Percentiles rank a stretch among this genome's conserved stretches.
Evolutionary conservation across 805 yeast genomes (phyloP).

Genomic region (Wickerhamomyces pijperi): DNA sequence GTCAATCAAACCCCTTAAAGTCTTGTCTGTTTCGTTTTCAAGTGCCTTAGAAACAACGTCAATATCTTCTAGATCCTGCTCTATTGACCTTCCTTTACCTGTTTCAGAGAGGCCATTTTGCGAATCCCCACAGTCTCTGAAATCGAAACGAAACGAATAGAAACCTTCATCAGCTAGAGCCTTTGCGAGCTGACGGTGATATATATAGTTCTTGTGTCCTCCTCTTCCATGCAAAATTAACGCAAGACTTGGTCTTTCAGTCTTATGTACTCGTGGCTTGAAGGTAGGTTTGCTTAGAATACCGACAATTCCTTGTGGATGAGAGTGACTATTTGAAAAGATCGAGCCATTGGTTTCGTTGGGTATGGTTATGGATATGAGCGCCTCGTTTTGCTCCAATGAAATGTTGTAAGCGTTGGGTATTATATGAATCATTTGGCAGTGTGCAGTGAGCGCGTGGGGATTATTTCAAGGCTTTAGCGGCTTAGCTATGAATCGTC

Average conservation of each 20-base stretch:
- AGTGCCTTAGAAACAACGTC: constrained; percentile 28
- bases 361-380: constrained; percentile 16
- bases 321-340: constrained; percentile 14
- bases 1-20: constrained; percentile 12
- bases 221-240: constrained; percentile 75
- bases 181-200: constrained; percentile 53
- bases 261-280: constrained; percentile 10
- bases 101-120: constrained; percentile 24
- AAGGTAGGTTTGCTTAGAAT: constrained; percentile 25
- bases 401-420: constrained; percentile 2
- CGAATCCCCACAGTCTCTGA: constrained; percentile 77
- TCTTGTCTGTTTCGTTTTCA: not conserved
- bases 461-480: too few relatives aligned
- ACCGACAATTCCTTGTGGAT: constrained; percentile 26
- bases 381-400: constrained; percentile 14
- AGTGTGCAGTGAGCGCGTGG: too few relatives aligned
- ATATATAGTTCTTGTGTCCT: constrained; percentile 75
- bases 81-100: constrained; percentile 42
- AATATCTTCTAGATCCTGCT: constrained; percentile 61
- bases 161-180: constrained; percentile 51
- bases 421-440: constrained; percentile 15
- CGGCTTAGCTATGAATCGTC: too few relatives aligned
- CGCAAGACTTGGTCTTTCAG: constrained; percentile 36
- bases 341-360: too few relatives aligned
- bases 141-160: constrained; percentile 68